phyloP scores from a whole-genome alignment of 495 filamentous ascomycete genomes.

The Pseudotulostoma volvatum region DNA sequence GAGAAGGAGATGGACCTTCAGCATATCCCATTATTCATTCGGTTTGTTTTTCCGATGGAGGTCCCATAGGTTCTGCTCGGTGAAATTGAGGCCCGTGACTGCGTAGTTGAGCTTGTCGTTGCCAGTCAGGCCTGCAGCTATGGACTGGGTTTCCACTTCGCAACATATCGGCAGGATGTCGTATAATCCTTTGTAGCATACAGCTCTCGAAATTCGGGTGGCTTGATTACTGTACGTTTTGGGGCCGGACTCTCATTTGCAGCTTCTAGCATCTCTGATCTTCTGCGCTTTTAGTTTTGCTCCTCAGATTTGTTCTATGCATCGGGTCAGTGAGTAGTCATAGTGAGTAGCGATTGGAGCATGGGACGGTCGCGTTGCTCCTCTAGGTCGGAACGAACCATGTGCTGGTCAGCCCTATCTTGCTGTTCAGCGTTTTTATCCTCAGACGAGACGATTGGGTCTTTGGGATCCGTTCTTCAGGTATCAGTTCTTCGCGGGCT shows the following conservation, averaged over 20 bases:
- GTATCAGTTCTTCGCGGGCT: too few relatives aligned
- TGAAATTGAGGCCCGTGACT: not conserved
- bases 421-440: too few relatives aligned
- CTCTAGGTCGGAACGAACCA: too few relatives aligned
- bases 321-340: too few relatives aligned
- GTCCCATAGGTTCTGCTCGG: not conserved
- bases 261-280: not conserved
- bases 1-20: not conserved
- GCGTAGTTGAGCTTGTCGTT: not conserved
- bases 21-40: not conserved
- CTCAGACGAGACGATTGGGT: too few relatives aligned
- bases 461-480: too few relatives aligned
- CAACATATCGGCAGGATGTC: not conserved
- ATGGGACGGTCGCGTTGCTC: not conserved
- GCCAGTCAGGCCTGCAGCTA: not conserved
- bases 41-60: not conserved
- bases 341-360: not conserved
- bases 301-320: not conserved
- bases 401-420: too few relatives aligned
- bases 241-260: not conserved
- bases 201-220: not conserved
- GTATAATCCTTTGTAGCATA: not conserved
- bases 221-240: not conserved
- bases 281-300: not conserved
- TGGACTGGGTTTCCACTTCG: not conserved